Evolutionary conservation across 169 alveolate species (phyloP).

Genomic region (Plasmodium blacklocki): DNA sequence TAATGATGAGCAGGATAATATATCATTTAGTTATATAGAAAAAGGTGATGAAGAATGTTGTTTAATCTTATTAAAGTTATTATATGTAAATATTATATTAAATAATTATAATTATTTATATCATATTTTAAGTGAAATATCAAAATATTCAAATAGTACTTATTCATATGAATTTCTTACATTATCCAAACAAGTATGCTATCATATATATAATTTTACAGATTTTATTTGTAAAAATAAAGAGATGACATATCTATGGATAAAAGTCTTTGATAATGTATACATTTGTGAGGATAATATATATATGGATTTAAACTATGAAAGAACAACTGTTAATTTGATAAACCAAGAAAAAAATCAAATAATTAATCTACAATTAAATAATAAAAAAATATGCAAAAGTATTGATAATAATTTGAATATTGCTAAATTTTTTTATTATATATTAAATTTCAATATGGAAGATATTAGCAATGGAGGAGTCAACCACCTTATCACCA

Average conservation of each 20-base stretch:
- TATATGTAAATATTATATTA: constrained; percentile 38
- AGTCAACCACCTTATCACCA: constrained; percentile 8
- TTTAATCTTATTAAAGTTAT: constrained; percentile 41
- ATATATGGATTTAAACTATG: constrained; percentile 51
- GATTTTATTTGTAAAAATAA: constrained; percentile 54
- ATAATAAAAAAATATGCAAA: constrained; percentile 41
- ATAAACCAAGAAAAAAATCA: neutral
- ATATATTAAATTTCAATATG: constrained; percentile 26
- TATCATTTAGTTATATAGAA: constrained; percentile 19
- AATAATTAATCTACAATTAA: neutral
- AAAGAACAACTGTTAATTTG: constrained; percentile 22
- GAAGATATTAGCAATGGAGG: constrained; percentile 11
- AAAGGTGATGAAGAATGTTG: constrained; percentile 52
- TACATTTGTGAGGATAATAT: constrained; percentile 53
- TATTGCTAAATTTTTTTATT: constrained; percentile 55
- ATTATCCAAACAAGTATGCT: constrained; percentile 59
- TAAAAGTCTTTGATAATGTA: constrained; percentile 23
- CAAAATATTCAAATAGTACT: constrained; percentile 15
- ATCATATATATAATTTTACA: constrained; percentile 58
- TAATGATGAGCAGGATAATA: constrained; percentile 37
- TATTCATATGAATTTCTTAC: constrained; percentile 42
- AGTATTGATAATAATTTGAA: constrained; percentile 40
- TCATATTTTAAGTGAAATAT: constrained; percentile 49
- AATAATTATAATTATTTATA: constrained; percentile 49
- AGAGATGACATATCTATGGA: constrained; percentile 36